Evolutionary conservation across 2,329 filamentous ascomycete genomes (phyloP), one percentile per base, ranked within the genome.

Genomic region (Phialophora chinensis): DNA sequence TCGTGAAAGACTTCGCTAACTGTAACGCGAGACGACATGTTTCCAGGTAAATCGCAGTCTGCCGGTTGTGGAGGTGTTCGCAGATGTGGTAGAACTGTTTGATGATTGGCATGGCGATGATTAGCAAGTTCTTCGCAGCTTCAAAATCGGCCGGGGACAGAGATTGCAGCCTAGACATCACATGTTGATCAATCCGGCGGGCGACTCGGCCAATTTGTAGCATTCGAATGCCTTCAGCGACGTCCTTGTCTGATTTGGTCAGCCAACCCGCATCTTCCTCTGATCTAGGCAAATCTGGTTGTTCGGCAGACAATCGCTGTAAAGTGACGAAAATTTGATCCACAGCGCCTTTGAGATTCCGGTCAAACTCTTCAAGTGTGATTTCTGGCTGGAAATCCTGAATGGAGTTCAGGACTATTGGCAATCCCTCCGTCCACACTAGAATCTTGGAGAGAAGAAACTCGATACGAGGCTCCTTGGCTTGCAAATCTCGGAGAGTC

Each of bases 241-340:
- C 81, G 33, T 80, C 80, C 27, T 85, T 82, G 66, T 84, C 85
- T 67, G 86, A 82, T 53, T 82, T 83, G 1, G 86, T 76, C 8
- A 93, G 77, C 88, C 91, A 92, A 1, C 84, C 82, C 0, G 82
- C 73, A 52, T 90, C 87, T 38, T 91, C 88, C 1, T 82, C 81
- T 1, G 88, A 86, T 4, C 78, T 75, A 1, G 90, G 88, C 1
- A 89, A 79, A 3, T 81, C 80, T 11, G 81, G 77, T 8, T 87
- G 79, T 2, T 83, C 79, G 67, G 86, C 86, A 65, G 87, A 86
- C 54, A 90, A 84, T 69, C 89, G 87, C 76, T 97, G 92, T 56
- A 96, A 84, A 0, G 91, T 89, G 42, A 94, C 90, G 1, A 97
- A 87, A 31, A 94, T 86, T 58, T 87, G 86, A 77, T 96, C 91